Evolutionary conservation across 345 rosid species (phyloP).

Genomic region (Salix viminalis): DNA sequence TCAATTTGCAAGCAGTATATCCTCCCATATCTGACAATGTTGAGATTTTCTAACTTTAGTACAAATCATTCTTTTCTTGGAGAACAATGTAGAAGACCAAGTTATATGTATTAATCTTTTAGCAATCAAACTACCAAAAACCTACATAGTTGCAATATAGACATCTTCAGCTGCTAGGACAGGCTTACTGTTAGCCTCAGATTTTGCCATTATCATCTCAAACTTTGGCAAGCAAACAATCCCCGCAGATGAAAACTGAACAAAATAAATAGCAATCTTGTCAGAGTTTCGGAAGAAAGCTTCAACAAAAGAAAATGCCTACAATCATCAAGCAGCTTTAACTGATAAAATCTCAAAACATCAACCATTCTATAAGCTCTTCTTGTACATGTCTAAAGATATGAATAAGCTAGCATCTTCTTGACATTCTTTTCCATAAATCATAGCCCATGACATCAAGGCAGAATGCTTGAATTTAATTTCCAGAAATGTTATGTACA

Average conservation of each 20-base stretch:
- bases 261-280: slow-evolving; percentile 26
- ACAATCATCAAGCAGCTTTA: slow-evolving; percentile 2
- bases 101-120: background rate
- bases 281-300: slow-evolving; percentile 15
- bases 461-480: background rate
- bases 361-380: background rate
- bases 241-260: slow-evolving; percentile 92
- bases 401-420: background rate
- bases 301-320: background rate
- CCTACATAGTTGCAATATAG: slow-evolving; percentile 79
- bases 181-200: slow-evolving; percentile 82
- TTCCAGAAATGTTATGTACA: background rate
- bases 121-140: slow-evolving; percentile 15
- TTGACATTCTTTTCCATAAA: background rate
- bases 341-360: background rate
- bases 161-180: slow-evolving; percentile 87
- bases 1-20: slow-evolving; percentile 98
- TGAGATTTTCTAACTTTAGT: slow-evolving; percentile 13
- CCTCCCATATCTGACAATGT: slow-evolving; percentile 82
- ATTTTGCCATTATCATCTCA: slow-evolving; percentile 89
- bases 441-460: background rate
- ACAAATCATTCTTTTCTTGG: background rate
- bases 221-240: slow-evolving; percentile 83
- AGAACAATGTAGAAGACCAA: background rate
- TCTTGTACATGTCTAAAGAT: background rate